Conservation (phyloP, 2,329 filamentous ascomycete genomes). For the Graphilbum ipis-grandicollis region DNA sequence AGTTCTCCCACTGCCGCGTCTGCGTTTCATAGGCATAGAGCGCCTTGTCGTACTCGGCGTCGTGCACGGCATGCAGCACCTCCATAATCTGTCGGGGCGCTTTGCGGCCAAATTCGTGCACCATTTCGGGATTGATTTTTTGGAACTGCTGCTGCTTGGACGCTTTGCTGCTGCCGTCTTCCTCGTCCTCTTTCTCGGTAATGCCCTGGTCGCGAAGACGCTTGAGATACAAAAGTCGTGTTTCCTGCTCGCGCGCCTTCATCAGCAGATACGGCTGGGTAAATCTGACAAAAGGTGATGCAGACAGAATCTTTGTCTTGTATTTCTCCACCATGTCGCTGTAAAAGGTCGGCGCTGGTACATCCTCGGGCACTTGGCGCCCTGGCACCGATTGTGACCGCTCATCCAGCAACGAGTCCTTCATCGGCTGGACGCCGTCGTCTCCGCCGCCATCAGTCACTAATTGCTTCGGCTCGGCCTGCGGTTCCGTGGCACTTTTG, state of each 20-base stretch:
- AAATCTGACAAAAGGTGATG: slow-evolving; percentile 92
- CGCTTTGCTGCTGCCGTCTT: slow-evolving; percentile 41
- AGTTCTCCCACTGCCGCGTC: slow-evolving; percentile 90
- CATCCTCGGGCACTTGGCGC: slow-evolving; percentile 52
- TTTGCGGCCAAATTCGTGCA: slow-evolving; percentile 64
- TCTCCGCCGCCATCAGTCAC: no score
- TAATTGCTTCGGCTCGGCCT: no score
- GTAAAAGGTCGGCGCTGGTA: slow-evolving; percentile 81
- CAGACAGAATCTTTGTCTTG: slow-evolving; percentile 81
- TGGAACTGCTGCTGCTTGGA: slow-evolving; percentile 52
- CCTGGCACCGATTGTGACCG: slow-evolving; percentile 23
- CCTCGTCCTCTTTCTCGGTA: slow-evolving; percentile 30
- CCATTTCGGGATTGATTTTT: slow-evolving; percentile 89
- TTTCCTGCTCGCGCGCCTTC: slow-evolving; percentile 80
- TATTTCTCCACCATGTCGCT: slow-evolving; percentile 90
- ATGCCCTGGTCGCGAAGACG: slow-evolving; percentile 63
- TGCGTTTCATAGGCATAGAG: slow-evolving; percentile 87
- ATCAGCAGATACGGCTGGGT: slow-evolving; percentile 85
- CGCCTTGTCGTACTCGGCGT: slow-evolving; percentile 92
- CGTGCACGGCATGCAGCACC: slow-evolving; percentile 83
- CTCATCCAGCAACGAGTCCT: background rate
- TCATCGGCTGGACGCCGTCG: background rate
- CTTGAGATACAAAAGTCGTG: slow-evolving; percentile 65
- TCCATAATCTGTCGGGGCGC: slow-evolving; percentile 80
- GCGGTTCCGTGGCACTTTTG: no score